phyloP scores from a whole-genome alignment of 768 basidiomycete species.

The Pleurotus giganteus region DNA sequence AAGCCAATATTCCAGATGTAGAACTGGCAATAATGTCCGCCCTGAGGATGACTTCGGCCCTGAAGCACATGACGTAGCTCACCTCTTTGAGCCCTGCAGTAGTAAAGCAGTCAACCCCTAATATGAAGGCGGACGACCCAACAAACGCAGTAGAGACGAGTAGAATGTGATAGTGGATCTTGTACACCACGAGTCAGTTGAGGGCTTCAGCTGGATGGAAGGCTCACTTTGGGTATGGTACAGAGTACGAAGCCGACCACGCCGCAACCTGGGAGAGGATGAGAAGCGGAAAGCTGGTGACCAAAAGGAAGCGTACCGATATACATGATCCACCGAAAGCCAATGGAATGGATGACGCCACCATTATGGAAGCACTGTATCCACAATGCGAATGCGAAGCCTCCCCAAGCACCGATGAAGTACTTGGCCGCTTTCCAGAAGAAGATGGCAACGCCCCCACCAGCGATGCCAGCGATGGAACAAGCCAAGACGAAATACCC shows the following conservation, averaged over 20 bases:
- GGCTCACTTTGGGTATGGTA: constrained; percentile 68
- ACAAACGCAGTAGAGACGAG: constrained; percentile 87
- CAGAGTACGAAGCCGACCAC: constrained; percentile 80
- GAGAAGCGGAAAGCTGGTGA: constrained; percentile 13
- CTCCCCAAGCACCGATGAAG: constrained; percentile 80
- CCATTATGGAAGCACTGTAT: constrained; percentile 83
- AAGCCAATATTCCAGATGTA: constrained; percentile 97
- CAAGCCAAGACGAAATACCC: constrained; percentile 89
- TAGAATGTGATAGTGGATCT: constrained; percentile 83
- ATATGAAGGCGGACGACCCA: constrained; percentile 85
- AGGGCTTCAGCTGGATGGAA: constrained; percentile 11
- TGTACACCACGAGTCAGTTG: constrained; percentile 16
- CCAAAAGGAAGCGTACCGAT: constrained; percentile 53
- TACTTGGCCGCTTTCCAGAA: constrained; percentile 91
- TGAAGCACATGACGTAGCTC: constrained; percentile 17
- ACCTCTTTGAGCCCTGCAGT: constrained; percentile 93
- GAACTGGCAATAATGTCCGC: constrained; percentile 58
- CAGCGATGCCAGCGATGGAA: constrained; percentile 76
- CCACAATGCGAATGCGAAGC: constrained; percentile 85
- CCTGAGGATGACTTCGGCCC: constrained; percentile 6
- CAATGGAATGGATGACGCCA: constrained; percentile 74
- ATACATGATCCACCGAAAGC: constrained; percentile 86
- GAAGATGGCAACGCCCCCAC: constrained; percentile 86
- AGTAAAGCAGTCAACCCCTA: constrained; percentile 93
- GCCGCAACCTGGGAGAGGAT: constrained; percentile 51